Base-by-base conservation (phyloP, 2,329 filamentous ascomycete species). In the Aspergillus phoenicis region DNA sequence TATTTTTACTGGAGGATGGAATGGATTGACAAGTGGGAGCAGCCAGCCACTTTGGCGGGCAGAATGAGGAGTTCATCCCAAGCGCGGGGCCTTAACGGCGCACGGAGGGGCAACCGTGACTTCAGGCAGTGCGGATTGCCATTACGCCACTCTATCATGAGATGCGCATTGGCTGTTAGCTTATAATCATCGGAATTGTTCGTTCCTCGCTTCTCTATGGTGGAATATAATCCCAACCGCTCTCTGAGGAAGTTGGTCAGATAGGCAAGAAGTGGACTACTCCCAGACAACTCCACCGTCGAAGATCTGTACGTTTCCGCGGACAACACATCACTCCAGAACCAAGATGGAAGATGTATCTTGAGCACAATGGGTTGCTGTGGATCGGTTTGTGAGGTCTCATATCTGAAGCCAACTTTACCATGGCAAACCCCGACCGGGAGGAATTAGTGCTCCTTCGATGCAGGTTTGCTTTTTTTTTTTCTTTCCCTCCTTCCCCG, bases 281-380 rank as follows among this genome's bases (percentile, higher is more conserved):
- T 20, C 20, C 20, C 17, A 17, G 22, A 2, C 53, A n/a, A 56
- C 53, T 45, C 47, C 47, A 10, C 6, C 2, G 7, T 30, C 47
- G 13, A 49, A 11, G 38, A 26, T 45, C 52, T 22, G 24, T 47
- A 20, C n/a, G 39, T 36, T 55, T 24, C 52, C 38, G 52, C n/a
- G 52, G 26, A 41, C 52, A 55, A 55, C 52, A 33, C 52, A 55
- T 55, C 38, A 41, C 33, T 20, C 20, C 33, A 15, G 3, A 39
- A 20, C 24, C 24, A n/a, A 8, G 24, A 33, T 17, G 47, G 15
- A 28, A 51, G 47, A 36, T 4, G 11, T 51, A 28, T 51, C 47
- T n/a, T 15, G 13, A 11, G 47, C 15, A 28, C 24, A 8, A 28
- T n/a, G 26, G 26, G 24, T 30, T 17, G 26, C 26, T 20, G 41